Evolutionary conservation across 2,329 filamentous ascomycete species (phyloP).

Genomic region (Geosmithia putterillii): DNA sequence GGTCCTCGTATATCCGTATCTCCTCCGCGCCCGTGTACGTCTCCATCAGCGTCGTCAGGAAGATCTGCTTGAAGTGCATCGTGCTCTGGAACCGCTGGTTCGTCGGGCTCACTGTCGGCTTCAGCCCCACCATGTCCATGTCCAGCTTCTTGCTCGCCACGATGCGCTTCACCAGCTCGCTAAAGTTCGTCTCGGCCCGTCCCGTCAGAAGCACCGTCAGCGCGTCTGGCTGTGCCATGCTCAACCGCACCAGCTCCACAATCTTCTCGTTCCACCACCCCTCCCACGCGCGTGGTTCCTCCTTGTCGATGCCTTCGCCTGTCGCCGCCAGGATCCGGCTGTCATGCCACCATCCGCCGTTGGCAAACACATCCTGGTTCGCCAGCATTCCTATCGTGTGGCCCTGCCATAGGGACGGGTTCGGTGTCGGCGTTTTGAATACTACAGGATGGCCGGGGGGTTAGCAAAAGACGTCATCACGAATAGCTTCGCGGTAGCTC

Average conservation of each 20-base stretch:
- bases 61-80: conserved; percentile 84
- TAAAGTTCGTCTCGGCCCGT: conserved; percentile 64
- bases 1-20: conserved; percentile 62
- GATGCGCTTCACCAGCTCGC: conserved; percentile 72
- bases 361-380: conserved; percentile 62
- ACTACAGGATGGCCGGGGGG: conserved; percentile 35
- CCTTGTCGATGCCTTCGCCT: conserved; percentile 67
- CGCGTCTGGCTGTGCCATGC: conserved; percentile 72
- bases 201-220: conserved; percentile 82
- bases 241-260: conserved; percentile 66
- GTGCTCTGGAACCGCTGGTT: conserved; percentile 71
- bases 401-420: conserved; percentile 74
- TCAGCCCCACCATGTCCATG: conserved; percentile 81
- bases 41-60: conserved; percentile 69
- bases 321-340: conserved; percentile 73
- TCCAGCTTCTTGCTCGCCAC: conserved; percentile 63
- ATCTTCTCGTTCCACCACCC: conserved; percentile 97
- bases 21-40: conserved; percentile 79
- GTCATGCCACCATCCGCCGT: conserved; percentile 97
- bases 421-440: conserved; percentile 84
- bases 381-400: conserved; percentile 66
- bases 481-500: conserved; percentile 1
- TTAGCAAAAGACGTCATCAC: conserved; percentile 1
- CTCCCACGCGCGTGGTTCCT: conserved; percentile 75
- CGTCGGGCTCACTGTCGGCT: conserved; percentile 70